Evolutionary conservation across 176 grass and related monocot genomes (phyloP), one percentile per base, ranked within the genome.

Genomic region (Poa annua): DNA sequence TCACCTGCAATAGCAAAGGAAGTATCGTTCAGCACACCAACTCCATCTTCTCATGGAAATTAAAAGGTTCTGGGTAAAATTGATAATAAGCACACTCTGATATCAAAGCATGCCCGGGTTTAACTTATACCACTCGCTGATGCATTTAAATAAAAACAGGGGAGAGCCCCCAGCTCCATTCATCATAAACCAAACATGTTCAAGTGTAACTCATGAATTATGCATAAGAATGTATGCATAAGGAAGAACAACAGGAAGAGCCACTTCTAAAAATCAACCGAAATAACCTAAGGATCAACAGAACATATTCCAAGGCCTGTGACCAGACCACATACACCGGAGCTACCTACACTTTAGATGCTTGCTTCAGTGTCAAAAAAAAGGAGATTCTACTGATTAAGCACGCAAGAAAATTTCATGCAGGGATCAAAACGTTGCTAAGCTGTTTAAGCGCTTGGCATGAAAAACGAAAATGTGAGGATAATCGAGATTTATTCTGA

Each of bases 1-100:
- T 89, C 34, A 99, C 97, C 93, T 99, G 93, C 24, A 81, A 50
- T 19, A 74, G 19, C 26, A 38, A 74, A 49, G 3, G 20, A 53
- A 49, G 0, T 49, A 14, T 12, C 15, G 26, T 86, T 86, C 42
- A 48, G 13, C 2, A 4, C 36, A 63, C 9, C 6, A 29, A 44
- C 10, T 41, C 25, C 3, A 3, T 14, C 12, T 47, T 20, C 12
- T 56, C 42, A 10, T 0, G 4, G 22, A 3, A 62, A 44, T 32
- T 1, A 61, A 33, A 11, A 60, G 0, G 13, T 34, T 66, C 39
- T 3, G 4, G 4, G 17, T 8, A 60, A 29, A 7, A 44, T 15
- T 64, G 0, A 64, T 64, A 68, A n/a, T 11, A 33, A 34, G 29
- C 48, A 81, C 5, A 20, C 1, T 3, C 9, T 0, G 13, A 54